phyloP scores from a whole-genome alignment of 2,329 filamentous ascomycete genomes.

The Fusarium miscanthi region DNA sequence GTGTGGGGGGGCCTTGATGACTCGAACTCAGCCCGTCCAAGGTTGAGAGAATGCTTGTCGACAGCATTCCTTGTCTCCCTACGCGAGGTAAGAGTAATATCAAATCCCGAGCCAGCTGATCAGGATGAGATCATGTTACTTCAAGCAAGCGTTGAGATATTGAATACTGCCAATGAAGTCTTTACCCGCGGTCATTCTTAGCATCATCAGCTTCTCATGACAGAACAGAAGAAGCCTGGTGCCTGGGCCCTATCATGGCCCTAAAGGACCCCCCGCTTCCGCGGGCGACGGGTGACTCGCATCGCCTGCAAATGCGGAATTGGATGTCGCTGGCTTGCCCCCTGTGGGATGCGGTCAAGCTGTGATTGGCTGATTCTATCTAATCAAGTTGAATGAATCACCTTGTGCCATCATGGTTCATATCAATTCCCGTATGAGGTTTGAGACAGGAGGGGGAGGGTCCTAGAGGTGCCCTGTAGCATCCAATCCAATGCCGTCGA shows the following conservation, averaged over 20 bases:
- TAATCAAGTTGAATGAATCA: constrained; percentile 39
- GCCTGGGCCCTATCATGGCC: constrained; percentile 2
- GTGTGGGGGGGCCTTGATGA: constrained; percentile 33
- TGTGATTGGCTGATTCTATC: constrained; percentile 44
- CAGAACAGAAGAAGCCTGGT: background rate
- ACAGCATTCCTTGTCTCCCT: constrained; percentile 7
- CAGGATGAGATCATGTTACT: background rate
- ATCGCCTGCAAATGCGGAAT: constrained; percentile 47
- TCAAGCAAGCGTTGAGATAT: background rate
- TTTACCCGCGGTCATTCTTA: background rate
- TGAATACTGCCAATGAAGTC: background rate
- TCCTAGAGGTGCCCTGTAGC: constrained; percentile 3
- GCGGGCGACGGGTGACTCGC: constrained; percentile 62
- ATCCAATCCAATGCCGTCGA: constrained; percentile 26
- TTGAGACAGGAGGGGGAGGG: constrained; percentile 17
- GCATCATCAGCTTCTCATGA: constrained; percentile 4
- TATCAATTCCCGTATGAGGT: constrained; percentile 15
- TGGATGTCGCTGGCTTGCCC: constrained; percentile 14
- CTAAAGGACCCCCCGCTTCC: constrained; percentile 12
- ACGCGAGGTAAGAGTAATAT: constrained; percentile 1
- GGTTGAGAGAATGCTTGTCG: background rate
- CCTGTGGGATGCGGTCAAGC: constrained; percentile 49
- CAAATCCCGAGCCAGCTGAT: background rate
- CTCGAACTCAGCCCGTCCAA: constrained; percentile 19
- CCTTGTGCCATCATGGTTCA: constrained; percentile 39